A percentile compares a stretch with the other conserved stretches of the same genome.
Conservation (phyloP, 176 grass and related monocot genomes). For the Juncus inflexus region DNA sequence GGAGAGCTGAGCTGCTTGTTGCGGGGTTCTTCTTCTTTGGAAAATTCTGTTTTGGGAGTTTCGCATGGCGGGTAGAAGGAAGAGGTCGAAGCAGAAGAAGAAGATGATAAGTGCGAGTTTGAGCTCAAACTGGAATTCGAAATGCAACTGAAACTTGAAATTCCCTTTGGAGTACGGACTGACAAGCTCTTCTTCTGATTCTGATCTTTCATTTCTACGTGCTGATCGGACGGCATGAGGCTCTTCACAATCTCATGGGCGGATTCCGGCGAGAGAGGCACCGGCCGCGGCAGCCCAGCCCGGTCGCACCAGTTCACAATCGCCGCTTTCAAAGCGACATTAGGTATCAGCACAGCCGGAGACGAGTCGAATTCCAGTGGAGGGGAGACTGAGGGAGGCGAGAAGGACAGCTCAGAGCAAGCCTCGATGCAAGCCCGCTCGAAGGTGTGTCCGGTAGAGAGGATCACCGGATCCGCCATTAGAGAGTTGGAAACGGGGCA, state of each 20-base stretch:
- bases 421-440: slow-evolving; percentile 46
- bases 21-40: not conserved
- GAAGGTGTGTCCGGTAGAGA: slow-evolving; percentile 43
- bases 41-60: slow-evolving; percentile 2
- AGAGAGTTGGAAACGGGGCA: slow-evolving; percentile 40
- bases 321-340: slow-evolving; percentile 32
- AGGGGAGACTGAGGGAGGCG: slow-evolving; percentile 26
- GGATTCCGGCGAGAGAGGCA: slow-evolving; percentile 23
- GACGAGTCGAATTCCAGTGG: slow-evolving; percentile 14
- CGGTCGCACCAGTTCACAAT: slow-evolving; percentile 44
- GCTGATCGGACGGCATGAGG: slow-evolving; percentile 19
- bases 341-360: slow-evolving; percentile 35
- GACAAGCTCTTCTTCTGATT: slow-evolving; percentile 12
- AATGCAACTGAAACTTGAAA: not conserved
- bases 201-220: slow-evolving; percentile 9
- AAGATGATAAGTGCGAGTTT: slow-evolving; percentile 15
- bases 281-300: slow-evolving; percentile 18
- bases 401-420: slow-evolving; percentile 32
- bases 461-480: slow-evolving; percentile 52
- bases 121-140: slow-evolving; percentile 22
- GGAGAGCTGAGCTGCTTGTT: not conserved
- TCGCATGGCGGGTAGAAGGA: slow-evolving; percentile 21
- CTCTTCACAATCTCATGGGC: slow-evolving; percentile 22
- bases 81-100: slow-evolving; percentile 8
- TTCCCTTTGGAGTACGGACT: slow-evolving; percentile 4